Conservation (phyloP, 768 basidiomycete species). For the Suillus luteus region DNA sequence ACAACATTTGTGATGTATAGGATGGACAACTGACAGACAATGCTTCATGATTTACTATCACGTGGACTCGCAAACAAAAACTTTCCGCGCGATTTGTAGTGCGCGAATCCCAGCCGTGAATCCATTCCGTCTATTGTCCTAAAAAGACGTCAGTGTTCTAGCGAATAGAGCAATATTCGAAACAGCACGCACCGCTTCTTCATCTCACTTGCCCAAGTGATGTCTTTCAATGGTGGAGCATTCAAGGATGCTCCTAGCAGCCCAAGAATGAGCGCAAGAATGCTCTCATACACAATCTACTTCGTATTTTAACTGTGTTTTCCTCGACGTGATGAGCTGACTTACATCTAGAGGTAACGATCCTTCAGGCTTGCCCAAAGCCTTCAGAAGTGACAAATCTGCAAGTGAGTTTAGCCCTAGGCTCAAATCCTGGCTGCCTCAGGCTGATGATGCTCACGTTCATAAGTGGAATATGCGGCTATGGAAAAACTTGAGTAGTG, state of each 20-base stretch:
- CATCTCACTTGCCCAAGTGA: conserved; percentile 92
- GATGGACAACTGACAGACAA: neutral
- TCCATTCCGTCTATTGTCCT: conserved; percentile 81
- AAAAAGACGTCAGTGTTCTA: conserved; percentile 9
- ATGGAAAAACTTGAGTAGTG: conserved; percentile 12
- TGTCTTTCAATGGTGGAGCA: conserved; percentile 70
- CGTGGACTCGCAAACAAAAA: conserved; percentile 29
- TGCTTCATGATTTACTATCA: conserved; percentile 10
- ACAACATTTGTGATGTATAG: conserved; percentile 3
- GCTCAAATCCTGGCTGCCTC: conserved; percentile 8
- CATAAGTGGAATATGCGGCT: conserved; percentile 84
- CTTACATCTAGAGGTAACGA: conserved; percentile 64
- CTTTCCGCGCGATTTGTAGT: conserved; percentile 58
- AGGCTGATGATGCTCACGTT: conserved; percentile 52
- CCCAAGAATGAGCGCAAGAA: conserved; percentile 65
- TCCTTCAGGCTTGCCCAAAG: conserved; percentile 70
- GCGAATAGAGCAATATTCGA: neutral
- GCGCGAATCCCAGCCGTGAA: conserved; percentile 63
- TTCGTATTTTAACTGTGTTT: neutral
- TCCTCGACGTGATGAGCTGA: conserved; percentile 1
- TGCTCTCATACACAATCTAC: conserved; percentile 69
- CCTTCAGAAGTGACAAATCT: conserved; percentile 81
- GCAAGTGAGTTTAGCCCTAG: conserved; percentile 10
- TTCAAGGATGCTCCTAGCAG: conserved; percentile 73
- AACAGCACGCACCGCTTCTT: conserved; percentile 58